phyloP scores from a whole-genome alignment of 2,329 filamentous ascomycete genomes.

The Apiospora malaysiana region DNA sequence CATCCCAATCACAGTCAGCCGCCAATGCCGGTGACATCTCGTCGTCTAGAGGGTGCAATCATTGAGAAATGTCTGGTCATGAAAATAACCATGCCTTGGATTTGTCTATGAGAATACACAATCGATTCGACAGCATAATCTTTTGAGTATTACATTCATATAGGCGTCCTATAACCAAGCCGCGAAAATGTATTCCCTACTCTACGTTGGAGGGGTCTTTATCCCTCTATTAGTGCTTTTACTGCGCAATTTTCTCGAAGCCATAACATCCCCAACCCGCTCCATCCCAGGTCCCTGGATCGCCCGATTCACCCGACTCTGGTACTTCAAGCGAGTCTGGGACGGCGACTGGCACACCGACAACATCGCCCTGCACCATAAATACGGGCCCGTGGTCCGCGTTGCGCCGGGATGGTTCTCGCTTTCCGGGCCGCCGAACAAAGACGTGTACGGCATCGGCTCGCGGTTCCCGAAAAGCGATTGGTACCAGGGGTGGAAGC shows the following conservation, averaged over 20 bases:
- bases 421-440: not conserved
- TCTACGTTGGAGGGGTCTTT: not conserved
- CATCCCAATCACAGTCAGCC: not conserved
- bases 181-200: not conserved
- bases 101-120: too few species aligned
- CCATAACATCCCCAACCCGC: not conserved
- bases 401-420: not conserved
- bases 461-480: constrained; percentile 1
- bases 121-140: too few species aligned
- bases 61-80: too few species aligned
- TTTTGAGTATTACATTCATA: not conserved
- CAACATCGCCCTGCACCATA: not conserved
- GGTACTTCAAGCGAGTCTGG: not conserved
- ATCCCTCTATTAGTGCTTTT: not conserved
- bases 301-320: not conserved
- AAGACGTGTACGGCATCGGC: not conserved
- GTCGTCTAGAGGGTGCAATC: too few species aligned
- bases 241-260: not conserved
- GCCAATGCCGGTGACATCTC: not conserved
- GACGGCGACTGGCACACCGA: not conserved
- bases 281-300: not conserved
- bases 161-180: too few species aligned
- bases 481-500: not conserved
- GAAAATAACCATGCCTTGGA: too few species aligned
- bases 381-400: not conserved